phyloP scores from a whole-genome alignment of 768 basidiomycete species.

The Psilocybe tampanensis region DNA sequence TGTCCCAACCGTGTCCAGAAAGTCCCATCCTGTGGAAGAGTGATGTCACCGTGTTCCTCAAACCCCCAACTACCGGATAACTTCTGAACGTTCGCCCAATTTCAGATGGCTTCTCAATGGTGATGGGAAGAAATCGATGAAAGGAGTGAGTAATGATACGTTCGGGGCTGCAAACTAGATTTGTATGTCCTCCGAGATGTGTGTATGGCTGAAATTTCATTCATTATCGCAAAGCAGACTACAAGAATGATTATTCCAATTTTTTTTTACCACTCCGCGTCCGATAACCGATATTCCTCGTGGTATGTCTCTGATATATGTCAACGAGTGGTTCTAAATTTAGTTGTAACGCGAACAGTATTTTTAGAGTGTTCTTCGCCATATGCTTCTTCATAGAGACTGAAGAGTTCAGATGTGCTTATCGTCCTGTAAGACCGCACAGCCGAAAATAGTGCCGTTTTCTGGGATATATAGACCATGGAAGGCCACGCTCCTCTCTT shows the following conservation, averaged over 20 bases:
- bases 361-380: conserved; percentile 14
- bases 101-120: too few species aligned
- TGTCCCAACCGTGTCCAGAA: too few species aligned
- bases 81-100: too few species aligned
- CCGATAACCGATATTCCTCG: neutral
- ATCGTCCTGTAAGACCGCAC: conserved; percentile 16
- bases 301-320: neutral
- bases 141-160: too few species aligned
- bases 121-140: too few species aligned
- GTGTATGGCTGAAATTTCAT: too few species aligned
- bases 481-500: neutral
- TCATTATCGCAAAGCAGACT: too few species aligned
- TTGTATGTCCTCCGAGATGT: too few species aligned
- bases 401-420: conserved; percentile 7
- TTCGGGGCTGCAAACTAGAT: too few species aligned
- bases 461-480: conserved; percentile 2
- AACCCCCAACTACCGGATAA: too few species aligned
- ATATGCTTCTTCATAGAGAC: conserved; percentile 5
- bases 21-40: too few species aligned
- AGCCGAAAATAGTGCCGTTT: conserved; percentile 1
- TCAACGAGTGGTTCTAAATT: neutral
- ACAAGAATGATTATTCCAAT: neutral
- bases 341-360: conserved; percentile 2
- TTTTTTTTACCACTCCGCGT: neutral
- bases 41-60: too few species aligned